Evolutionary conservation across 805 yeast genomes (phyloP), one percentile per base, ranked within the genome.

Genomic region (Myxozyma melibiosi): DNA sequence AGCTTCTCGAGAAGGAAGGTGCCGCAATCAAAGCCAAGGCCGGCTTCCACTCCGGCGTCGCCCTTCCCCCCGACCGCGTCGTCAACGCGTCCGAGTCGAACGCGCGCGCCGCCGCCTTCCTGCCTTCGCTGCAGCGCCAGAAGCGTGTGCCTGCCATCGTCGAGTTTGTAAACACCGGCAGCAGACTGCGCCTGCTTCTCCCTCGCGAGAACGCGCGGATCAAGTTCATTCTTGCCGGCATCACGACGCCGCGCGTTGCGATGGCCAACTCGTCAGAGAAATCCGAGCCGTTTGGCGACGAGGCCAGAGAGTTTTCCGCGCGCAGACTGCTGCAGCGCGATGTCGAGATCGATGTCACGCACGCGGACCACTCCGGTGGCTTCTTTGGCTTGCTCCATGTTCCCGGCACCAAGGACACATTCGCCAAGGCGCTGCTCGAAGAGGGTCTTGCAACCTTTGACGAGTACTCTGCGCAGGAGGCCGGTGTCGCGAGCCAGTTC

Each of bases 81-180:
- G 86, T 87, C 33, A 92, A 90, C 69, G 96, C 95, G 4, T 85
- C 92, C 20, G 96, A 88, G 69, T 81, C 80, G 64, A 76, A 79
- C 5, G 74, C 84, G 40, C 82, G 88, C 66, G 90, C 96, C 33
- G 84, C 84, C 61, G 83, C 91, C 4, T 88, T 84, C 67, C 76
- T 87, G 66, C 80, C 86, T 58, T 82, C 89, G 2, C 80, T 89
- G 64, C 82, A 80, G 67, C 82, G 85, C 63, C 84, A 85, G 73
- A 78, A 82, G 25, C 77, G 80, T 56, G 78, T 88, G 50, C 74
- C 84, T 9, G 94, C 85, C 41, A 78, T 82, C 60, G 90, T 89
- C 27, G 96, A 90, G 62, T 84, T 78, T 66, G 84, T 89, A 42
- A 75, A 84, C 22, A 74, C 85, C n/a, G 84, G 83, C 34, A 86